Percentiles rank a stretch among this genome's conserved stretches.
phyloP scores from a whole-genome alignment of 345 rosid species.

The Gossypium anomalum region DNA sequence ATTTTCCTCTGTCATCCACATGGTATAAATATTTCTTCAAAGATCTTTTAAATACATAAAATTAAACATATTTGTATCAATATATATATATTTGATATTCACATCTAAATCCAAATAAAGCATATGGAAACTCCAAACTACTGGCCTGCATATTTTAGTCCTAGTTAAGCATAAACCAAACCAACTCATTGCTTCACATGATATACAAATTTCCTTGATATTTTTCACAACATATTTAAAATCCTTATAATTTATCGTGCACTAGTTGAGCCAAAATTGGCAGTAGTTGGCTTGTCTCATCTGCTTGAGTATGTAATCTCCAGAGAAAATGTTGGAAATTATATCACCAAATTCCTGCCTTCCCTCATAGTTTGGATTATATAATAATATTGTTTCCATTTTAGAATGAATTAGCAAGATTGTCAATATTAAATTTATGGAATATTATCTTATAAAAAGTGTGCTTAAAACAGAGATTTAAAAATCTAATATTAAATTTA shows the following conservation, averaged over 20 bases:
- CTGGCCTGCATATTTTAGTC: background rate
- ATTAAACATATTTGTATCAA: too few relatives aligned
- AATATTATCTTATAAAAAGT: too few relatives aligned
- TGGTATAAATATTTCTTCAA: too few relatives aligned
- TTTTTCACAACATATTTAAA: background rate
- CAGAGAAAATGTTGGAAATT: background rate
- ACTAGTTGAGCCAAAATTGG: slow-evolving; percentile 1
- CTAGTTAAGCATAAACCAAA: background rate
- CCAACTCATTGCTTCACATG: background rate
- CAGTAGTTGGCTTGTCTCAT: background rate
- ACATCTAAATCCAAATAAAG: too few relatives aligned
- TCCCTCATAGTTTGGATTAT: background rate
- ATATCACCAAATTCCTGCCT: background rate
- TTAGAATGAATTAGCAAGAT: too few relatives aligned
- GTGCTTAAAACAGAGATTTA: too few relatives aligned
- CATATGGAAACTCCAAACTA: background rate
- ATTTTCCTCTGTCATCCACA: too few relatives aligned
- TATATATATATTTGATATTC: too few relatives aligned
- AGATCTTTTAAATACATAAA: too few relatives aligned
- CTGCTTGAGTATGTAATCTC: background rate
- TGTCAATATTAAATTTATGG: too few relatives aligned
- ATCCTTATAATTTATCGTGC: background rate
- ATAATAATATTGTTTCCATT: too few relatives aligned
- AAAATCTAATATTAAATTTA: too few relatives aligned
- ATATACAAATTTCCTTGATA: background rate